Percentiles rank a stretch among this genome's conserved stretches.
Evolutionary conservation across 2,329 filamentous ascomycete species (phyloP).

Genomic region (Trichoderma sp.): DNA sequence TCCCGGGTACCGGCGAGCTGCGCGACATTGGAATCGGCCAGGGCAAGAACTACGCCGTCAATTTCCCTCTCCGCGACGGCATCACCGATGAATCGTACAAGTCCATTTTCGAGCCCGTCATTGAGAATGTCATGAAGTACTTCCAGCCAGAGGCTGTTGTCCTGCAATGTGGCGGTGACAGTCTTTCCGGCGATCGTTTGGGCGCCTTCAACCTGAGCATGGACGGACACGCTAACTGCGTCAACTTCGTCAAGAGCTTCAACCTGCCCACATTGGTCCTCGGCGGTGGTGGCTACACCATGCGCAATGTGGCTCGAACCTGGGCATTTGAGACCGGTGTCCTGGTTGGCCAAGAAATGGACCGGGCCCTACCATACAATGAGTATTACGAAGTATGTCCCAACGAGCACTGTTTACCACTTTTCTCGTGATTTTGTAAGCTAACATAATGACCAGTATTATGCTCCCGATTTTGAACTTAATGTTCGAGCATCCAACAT

Average conservation of each 20-base stretch:
- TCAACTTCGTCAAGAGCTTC: constrained; percentile 86
- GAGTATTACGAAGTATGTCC: constrained; percentile 80
- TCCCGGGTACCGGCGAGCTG: constrained; percentile 86
- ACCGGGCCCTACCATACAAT: constrained; percentile 83
- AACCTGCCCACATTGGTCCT: constrained; percentile 85
- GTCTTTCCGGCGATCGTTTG: constrained; percentile 86
- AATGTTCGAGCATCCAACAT: constrained; percentile 87
- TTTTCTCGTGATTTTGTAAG: neutral
- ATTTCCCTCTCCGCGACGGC: constrained; percentile 87
- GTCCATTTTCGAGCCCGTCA: constrained; percentile 87
- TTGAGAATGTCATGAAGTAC: constrained; percentile 79
- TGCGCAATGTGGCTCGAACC: constrained; percentile 91
- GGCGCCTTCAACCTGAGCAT: constrained; percentile 98
- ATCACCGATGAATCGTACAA: constrained; percentile 90
- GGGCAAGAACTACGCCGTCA: constrained; percentile 86
- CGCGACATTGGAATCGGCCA: constrained; percentile 83
- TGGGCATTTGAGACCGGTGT: constrained; percentile 97
- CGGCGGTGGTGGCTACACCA: constrained; percentile 94
- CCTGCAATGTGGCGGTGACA: constrained; percentile 93
- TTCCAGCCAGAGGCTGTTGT: constrained; percentile 92
- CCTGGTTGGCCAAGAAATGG: constrained; percentile 79
- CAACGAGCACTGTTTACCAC: neutral
- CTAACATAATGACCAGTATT: constrained; percentile 62
- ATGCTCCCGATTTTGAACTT: constrained; percentile 84
- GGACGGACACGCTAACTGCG: constrained; percentile 90